Conservation (phyloP, 2,329 filamentous ascomycete genomes). For the Botrytis sinoallii region DNA sequence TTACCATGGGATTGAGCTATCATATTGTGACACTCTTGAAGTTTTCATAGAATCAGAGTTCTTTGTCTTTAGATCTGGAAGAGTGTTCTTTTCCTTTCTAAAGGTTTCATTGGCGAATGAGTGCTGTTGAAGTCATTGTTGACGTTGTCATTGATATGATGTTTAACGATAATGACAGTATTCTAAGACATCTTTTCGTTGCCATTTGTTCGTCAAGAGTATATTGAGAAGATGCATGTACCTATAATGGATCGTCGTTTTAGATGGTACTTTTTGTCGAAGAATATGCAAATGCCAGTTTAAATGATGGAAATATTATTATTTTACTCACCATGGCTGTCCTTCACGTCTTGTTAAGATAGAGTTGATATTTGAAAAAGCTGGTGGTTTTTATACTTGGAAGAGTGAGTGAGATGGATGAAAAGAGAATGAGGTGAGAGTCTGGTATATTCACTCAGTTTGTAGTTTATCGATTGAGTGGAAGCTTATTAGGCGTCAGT, state of each 20-base stretch:
- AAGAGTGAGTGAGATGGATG: not conserved
- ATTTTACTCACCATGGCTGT: too few species aligned
- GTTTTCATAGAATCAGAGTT: not conserved
- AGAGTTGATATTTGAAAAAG: not conserved
- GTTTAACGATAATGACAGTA: rapidly evolving
- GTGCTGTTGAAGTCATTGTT: too few species aligned
- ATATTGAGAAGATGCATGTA: not conserved
- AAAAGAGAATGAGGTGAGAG: not conserved
- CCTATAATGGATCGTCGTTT: not conserved
- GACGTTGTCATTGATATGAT: not conserved
- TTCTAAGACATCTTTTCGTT: not conserved
- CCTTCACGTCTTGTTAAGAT: too few species aligned
- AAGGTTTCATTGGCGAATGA: too few species aligned
- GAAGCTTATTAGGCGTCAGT: not conserved
- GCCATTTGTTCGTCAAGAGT: rapidly evolving
- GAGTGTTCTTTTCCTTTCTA: rapidly evolving
- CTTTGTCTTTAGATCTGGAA: not conserved
- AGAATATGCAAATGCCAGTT: not conserved
- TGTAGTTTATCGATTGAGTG: not conserved
- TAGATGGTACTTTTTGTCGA: rapidly evolving
- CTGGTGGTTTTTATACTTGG: not conserved
- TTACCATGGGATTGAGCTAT: too few species aligned
- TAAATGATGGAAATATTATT: too few species aligned
- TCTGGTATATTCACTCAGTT: not conserved
- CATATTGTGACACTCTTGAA: not conserved